Evolutionary conservation across 768 basidiomycete genomes (phyloP).

Genomic region (Suillus weaverae): DNA sequence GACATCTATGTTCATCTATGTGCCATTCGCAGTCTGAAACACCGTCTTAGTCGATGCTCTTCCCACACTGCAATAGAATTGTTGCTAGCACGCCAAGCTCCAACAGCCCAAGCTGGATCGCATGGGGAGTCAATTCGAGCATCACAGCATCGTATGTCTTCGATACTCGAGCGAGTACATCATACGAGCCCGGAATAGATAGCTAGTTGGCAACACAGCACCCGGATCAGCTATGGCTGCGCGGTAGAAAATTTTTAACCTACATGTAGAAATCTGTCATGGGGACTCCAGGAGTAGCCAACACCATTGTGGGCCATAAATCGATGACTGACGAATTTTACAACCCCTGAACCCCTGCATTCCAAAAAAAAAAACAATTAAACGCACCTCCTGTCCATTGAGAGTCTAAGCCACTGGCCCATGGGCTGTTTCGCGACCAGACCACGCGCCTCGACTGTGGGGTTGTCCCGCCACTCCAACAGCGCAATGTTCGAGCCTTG

Average conservation of each 20-base stretch:
- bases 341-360: not conserved
- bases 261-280: constrained; percentile 54
- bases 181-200: constrained; percentile 39
- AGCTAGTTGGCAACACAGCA: constrained; percentile 39
- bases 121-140: constrained; percentile 57
- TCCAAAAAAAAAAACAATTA: constrained; percentile 2
- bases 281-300: constrained; percentile 56
- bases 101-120: constrained; percentile 53
- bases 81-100: constrained; percentile 53
- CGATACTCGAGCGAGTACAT: constrained; percentile 52
- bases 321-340: constrained; percentile 35
- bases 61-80: constrained; percentile 59
- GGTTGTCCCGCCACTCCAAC: constrained; percentile 54
- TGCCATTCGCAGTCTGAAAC: not conserved
- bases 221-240: constrained; percentile 1
- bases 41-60: constrained; percentile 51
- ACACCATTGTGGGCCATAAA: constrained; percentile 52
- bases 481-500: constrained; percentile 50
- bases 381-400: constrained; percentile 45
- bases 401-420: constrained; percentile 55
- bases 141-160: constrained; percentile 43
- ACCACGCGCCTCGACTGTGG: constrained; percentile 54
- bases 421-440: constrained; percentile 48
- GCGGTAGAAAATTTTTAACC: constrained; percentile 19
- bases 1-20: not conserved